Evolutionary conservation across 169 alveolate genomes (phyloP).

Genomic region (Cryptosporidium canis): DNA sequence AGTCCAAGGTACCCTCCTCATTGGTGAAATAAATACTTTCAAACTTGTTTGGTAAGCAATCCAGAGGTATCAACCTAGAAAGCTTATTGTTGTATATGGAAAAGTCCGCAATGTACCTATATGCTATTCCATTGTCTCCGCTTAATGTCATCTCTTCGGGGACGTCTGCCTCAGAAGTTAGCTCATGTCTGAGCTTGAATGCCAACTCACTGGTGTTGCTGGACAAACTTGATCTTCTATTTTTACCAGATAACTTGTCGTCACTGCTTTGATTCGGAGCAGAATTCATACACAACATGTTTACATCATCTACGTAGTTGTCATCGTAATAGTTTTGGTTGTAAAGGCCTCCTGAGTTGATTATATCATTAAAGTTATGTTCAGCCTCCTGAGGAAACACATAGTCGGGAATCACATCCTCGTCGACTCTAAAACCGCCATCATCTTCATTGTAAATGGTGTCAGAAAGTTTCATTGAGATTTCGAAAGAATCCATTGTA

Average conservation of each 20-base stretch:
- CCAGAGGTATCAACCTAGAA: constrained; percentile 61
- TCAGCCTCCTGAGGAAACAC: constrained; percentile 29
- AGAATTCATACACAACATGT: background rate
- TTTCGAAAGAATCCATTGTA: constrained; percentile 28
- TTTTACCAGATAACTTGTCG: background rate
- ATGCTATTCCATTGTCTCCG: constrained; percentile 19
- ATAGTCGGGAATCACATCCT: constrained; percentile 38
- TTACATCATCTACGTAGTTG: constrained; percentile 16
- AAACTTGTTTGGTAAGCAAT: constrained; percentile 31
- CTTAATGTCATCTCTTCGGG: constrained; percentile 50
- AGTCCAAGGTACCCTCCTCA: constrained; percentile 9
- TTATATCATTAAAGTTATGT: background rate
- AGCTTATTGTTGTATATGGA: constrained; percentile 34
- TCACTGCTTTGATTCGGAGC: background rate
- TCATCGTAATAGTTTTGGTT: background rate
- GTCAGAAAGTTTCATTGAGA: constrained; percentile 40
- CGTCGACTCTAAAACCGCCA: background rate
- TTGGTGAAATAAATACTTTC: constrained; percentile 33
- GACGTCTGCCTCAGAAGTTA: constrained; percentile 39
- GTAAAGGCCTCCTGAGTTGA: background rate
- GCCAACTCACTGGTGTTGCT: background rate
- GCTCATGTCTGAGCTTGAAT: constrained; percentile 16
- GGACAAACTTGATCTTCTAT: background rate
- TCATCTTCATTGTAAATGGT: constrained; percentile 37
- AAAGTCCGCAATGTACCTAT: constrained; percentile 62